Evolutionary conservation across 202 grass and related monocot genomes (phyloP).

Genomic region (Eragrostis tef): DNA sequence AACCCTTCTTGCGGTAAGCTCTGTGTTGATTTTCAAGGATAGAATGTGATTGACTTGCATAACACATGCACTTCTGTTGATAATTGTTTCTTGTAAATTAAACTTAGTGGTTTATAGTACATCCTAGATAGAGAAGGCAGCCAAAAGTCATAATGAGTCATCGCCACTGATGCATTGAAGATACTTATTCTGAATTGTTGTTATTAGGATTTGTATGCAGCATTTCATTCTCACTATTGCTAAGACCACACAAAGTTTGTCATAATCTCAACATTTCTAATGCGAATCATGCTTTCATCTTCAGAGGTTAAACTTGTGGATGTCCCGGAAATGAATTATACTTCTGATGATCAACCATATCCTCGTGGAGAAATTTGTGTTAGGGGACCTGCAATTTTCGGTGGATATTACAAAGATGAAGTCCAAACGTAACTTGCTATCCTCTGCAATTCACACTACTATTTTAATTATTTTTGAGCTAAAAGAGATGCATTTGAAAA

Average conservation of each 20-base stretch:
- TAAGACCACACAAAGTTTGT: background rate
- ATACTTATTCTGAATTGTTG: slow-evolving; percentile 20
- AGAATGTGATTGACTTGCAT: background rate
- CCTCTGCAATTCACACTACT: slow-evolving; percentile 21
- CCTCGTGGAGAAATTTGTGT: slow-evolving; percentile 98
- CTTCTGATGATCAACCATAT: slow-evolving; percentile 84
- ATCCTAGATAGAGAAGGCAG: background rate
- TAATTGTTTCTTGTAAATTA: background rate
- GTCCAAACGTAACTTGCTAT: slow-evolving; percentile 71
- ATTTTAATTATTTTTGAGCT: slow-evolving; percentile 29
- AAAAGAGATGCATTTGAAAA: slow-evolving; percentile 45
- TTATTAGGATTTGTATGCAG: background rate
- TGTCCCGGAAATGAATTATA: slow-evolving; percentile 99
- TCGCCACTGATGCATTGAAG: slow-evolving; percentile 1
- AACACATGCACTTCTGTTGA: slow-evolving; percentile 4
- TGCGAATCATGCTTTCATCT: slow-evolving; percentile 22
- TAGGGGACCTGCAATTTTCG: slow-evolving; percentile 73
- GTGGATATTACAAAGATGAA: slow-evolving; percentile 90
- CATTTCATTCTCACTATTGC: background rate
- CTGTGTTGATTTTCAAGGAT: background rate
- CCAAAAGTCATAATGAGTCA: background rate
- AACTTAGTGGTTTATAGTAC: background rate
- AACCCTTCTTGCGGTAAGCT: slow-evolving; percentile 58
- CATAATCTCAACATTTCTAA: background rate
- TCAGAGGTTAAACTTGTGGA: slow-evolving; percentile 95